Percentiles rank a stretch among this genome's conserved stretches.
phyloP scores from a whole-genome alignment of 495 filamentous ascomycete genomes.

The Aspergillus bertholletiae region DNA sequence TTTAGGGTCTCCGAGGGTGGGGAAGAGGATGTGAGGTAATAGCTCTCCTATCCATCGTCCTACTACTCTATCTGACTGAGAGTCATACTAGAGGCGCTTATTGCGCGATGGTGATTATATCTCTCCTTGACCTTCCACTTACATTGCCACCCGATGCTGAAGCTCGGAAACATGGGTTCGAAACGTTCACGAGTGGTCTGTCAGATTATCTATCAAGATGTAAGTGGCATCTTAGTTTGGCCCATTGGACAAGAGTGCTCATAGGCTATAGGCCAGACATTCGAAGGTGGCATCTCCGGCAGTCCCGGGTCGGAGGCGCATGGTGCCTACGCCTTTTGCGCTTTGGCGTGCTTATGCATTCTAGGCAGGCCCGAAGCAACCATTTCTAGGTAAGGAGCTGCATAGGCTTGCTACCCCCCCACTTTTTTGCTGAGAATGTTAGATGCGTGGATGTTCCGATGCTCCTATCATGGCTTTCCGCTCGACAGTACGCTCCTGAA shows the following conservation, averaged over 20 bases:
- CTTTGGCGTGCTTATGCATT: slow-evolving; percentile 79
- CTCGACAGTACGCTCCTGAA: slow-evolving; percentile 86
- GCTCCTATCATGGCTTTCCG: slow-evolving; percentile 81
- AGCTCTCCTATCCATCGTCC: slow-evolving; percentile 2
- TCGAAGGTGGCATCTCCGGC: slow-evolving; percentile 86
- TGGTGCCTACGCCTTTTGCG: slow-evolving; percentile 96
- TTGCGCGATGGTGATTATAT: slow-evolving; percentile 78
- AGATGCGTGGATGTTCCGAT: slow-evolving; percentile 76
- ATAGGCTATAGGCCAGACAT: slow-evolving; percentile 71
- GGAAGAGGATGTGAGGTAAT: slow-evolving; percentile 86
- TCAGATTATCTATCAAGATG: slow-evolving; percentile 78
- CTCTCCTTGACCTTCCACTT: slow-evolving; percentile 77
- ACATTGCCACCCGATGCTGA: slow-evolving; percentile 62
- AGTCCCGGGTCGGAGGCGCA: slow-evolving; percentile 84
- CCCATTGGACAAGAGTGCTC: slow-evolving; percentile 11
- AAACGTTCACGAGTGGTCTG: slow-evolving; percentile 62
- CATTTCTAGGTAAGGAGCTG: slow-evolving; percentile 54
- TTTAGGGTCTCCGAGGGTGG: slow-evolving; percentile 78
- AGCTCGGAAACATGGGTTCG: slow-evolving; percentile 41
- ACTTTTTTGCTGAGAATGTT: slow-evolving; percentile 15
- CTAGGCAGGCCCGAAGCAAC: slow-evolving; percentile 71
- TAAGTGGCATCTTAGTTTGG: slow-evolving; percentile 36
- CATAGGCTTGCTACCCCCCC: not conserved
- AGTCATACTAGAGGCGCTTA: slow-evolving; percentile 68
- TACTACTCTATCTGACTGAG: slow-evolving; percentile 10